phyloP scores from a whole-genome alignment of 2,329 filamentous ascomycete genomes.

The Neurospora crassa region DNA sequence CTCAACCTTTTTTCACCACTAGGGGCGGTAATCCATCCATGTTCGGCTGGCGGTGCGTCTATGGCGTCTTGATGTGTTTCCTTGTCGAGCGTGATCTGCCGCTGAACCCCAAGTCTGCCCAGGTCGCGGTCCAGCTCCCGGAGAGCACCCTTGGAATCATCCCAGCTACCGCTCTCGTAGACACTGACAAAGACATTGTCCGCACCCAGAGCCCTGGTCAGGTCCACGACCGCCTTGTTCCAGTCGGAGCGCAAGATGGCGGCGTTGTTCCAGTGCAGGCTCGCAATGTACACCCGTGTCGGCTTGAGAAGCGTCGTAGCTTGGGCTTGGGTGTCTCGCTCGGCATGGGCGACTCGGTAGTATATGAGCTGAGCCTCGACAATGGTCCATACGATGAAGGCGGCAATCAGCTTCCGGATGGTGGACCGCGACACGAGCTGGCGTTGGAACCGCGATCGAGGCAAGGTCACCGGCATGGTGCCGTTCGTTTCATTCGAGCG shows the following conservation, averaged over 20 bases:
- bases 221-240: constrained; percentile 46
- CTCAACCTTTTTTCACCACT: constrained; percentile 44
- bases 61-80: constrained; percentile 41
- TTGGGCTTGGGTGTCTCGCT: constrained; percentile 7
- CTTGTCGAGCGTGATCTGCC: constrained; percentile 48
- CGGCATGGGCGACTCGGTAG: constrained; percentile 15
- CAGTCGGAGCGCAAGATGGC: constrained; percentile 48
- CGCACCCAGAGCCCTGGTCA: constrained; percentile 46
- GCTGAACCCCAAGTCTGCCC: constrained; percentile 37
- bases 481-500: constrained; percentile 1
- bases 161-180: constrained; percentile 59
- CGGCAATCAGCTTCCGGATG: constrained; percentile 10
- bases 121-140: constrained; percentile 45
- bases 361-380: constrained; percentile 17
- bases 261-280: constrained; percentile 59
- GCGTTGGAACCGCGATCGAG: constrained; percentile 11
- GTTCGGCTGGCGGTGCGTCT: constrained; percentile 24
- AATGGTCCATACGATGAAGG: constrained; percentile 15
- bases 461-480: constrained; percentile 4
- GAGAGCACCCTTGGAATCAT: constrained; percentile 54
- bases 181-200: constrained; percentile 57
- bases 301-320: constrained; percentile 4
- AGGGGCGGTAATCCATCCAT: constrained; percentile 51
- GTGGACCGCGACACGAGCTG: constrained; percentile 12
- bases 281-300: constrained; percentile 50